Evolutionary conservation across 352 stramenopile genomes (phyloP).

Genomic region (Phytopythium boreale): DNA sequence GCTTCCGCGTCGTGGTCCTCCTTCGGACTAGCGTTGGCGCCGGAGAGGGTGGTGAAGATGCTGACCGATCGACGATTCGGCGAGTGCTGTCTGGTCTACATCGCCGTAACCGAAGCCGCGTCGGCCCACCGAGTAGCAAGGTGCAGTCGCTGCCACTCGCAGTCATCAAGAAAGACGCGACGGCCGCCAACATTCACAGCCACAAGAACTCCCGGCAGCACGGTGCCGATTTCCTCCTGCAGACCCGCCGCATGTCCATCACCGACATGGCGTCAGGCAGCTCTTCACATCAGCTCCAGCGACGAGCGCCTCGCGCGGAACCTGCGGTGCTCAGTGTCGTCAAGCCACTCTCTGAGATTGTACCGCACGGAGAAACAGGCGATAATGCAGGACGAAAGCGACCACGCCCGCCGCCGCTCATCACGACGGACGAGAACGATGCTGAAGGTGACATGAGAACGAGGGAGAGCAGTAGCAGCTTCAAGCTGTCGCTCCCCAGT

Average conservation of each 20-base stretch:
- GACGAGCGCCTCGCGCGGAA: neutral
- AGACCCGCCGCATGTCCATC: conserved; percentile 58
- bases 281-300: neutral
- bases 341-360: conserved; percentile 4
- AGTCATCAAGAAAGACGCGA: conserved; percentile 71
- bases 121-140: conserved; percentile 8
- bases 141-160: conserved; percentile 52
- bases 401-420: neutral
- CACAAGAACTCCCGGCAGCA: conserved; percentile 81
- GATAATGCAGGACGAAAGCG: neutral
- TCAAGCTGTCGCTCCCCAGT: neutral
- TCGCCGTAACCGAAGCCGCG: neutral
- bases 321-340: conserved; percentile 4
- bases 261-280: conserved; percentile 29
- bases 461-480: neutral
- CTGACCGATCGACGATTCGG: conserved; percentile 16
- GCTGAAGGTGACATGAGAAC: neutral
- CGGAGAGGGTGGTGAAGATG: neutral
- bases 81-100: conserved; percentile 14
- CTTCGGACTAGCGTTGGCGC: neutral
- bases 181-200: conserved; percentile 49
- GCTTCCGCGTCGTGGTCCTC: neutral
- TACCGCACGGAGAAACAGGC: neutral
- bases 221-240: conserved; percentile 57
- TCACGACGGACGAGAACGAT: neutral